These are phyloP conservation scores for Acanthamoeba triangularis DNA, from an alignment of 208 protist species.

Conservation along the genomic window DNA sequence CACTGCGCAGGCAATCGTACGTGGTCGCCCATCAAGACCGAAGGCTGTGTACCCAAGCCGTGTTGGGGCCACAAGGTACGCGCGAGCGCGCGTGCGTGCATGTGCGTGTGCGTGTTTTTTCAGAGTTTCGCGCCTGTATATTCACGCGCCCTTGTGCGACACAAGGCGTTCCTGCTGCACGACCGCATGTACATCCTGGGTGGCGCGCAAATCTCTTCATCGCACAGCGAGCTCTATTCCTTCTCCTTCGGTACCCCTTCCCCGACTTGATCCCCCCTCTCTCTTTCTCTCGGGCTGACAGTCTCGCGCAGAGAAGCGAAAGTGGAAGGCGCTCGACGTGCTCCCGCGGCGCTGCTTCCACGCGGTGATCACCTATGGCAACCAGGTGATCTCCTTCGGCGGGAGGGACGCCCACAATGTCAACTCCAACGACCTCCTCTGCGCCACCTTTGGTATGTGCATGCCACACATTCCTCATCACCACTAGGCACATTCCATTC, in stretches of 20 bases:
- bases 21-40: slow-evolving; percentile 60
- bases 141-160: neutral
- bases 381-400: slow-evolving; percentile 67
- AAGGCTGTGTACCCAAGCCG: neutral
- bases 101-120: neutral
- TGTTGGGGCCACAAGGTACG: slow-evolving; percentile 54
- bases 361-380: neutral
- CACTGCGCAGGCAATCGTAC: neutral
- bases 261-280: neutral
- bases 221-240: slow-evolving; percentile 50
- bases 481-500: neutral
- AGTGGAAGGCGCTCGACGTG: slow-evolving; percentile 37
- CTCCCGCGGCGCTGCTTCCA: slow-evolving; percentile 73
- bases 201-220: slow-evolving; percentile 8
- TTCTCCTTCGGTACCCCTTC: slow-evolving; percentile 17
- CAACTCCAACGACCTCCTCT: slow-evolving; percentile 65
- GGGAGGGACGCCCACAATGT: slow-evolving; percentile 29
- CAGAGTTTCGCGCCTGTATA: too few relatives aligned
- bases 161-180: slow-evolving; percentile 46
- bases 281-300: neutral
- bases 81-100: too few relatives aligned
- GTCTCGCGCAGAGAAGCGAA: slow-evolving; percentile 1
- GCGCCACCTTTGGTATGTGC: slow-evolving; percentile 46
- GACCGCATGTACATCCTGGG: slow-evolving; percentile 70
- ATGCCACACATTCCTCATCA: neutral